Evolutionary conservation across 257 asterid genomes (phyloP), one percentile per base, ranked within the genome.

Genomic region (Gardenia jasminoides): DNA sequence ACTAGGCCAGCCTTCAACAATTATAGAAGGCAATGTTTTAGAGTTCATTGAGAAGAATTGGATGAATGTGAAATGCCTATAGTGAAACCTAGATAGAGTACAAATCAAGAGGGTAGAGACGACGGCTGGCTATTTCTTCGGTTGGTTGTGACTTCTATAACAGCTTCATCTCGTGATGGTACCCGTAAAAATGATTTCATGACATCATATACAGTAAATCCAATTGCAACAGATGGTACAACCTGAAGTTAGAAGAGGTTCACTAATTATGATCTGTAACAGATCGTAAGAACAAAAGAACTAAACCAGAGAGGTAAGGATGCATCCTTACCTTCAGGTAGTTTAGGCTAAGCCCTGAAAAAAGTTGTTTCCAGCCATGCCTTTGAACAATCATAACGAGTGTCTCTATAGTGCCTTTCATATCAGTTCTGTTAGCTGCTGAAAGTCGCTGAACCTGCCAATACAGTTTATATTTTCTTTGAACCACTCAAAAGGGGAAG

Each of bases 331-430:
- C 99, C 97, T 94, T 94, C 26, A 94, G 83, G 87, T 94, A 94
- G 88, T 94, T 94, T 83, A 94, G 92, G 91, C 98, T 94, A 65
- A 94, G 99, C 81, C 98, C 99, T 0, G 98, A 90, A 87, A 93
- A 94, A 33, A 94, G 84, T 19, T 91, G 99, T 83, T 89, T 90
- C 98, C 98, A 91, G 70, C 99, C 99, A 78, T 92, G 88, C 67
- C 82, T 88, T 77, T 24, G 88, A 80, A 85, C 77, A 67, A 93
- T 93, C 86, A 68, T 76, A 64, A 83, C 85, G 22, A 94, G 97
- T 61, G 96, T 87, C 73, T 87, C 93, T 0, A 78, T 6, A 19
- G 98, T 94, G 77, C 97, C 97, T 80, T 80, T 85, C 88, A 72
- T 83, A 13, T 89, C 87, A 46, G 68, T 81, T 78, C 76, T 82